phyloP scores from a whole-genome alignment of 2,329 filamentous ascomycete genomes.

The Arthroderma uncinatum region DNA sequence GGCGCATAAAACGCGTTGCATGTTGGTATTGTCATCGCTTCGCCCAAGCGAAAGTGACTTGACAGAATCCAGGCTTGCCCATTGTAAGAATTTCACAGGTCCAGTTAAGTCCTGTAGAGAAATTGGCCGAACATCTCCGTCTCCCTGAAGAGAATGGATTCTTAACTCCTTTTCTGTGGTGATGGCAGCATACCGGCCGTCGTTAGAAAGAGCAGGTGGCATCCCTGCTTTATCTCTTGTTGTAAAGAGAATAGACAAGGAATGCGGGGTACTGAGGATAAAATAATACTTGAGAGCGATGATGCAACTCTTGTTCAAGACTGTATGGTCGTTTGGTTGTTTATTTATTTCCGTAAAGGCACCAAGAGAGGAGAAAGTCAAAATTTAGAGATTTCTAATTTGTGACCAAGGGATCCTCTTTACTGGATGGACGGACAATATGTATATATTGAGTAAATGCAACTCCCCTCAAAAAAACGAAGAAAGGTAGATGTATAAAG shows the following conservation, averaged over 20 bases:
- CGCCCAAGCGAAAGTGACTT: not conserved
- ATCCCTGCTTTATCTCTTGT: not conserved
- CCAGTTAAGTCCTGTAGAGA: constrained; percentile 8
- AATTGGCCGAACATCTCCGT: constrained; percentile 8
- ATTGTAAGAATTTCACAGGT: constrained; percentile 9
- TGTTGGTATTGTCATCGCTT: not conserved
- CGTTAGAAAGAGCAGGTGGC: constrained; percentile 6
- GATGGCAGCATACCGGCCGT: constrained; percentile 8
- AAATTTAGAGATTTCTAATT: not conserved
- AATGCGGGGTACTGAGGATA: not conserved
- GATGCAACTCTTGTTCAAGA: no score
- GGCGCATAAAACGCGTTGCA: constrained; percentile 25
- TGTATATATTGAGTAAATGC: no score
- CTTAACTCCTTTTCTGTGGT: not conserved
- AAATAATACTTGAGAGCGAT: not conserved
- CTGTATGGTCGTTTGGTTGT: no score
- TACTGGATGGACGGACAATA: no score
- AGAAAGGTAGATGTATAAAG: no score
- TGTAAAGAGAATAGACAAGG: not conserved
- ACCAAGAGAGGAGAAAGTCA: not conserved
- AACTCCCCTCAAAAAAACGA: no score
- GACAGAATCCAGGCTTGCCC: constrained; percentile 1
- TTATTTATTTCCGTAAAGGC: no score
- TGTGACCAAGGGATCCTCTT: no score
- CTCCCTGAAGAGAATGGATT: not conserved